phyloP scores from a whole-genome alignment of 225 moss, liverwort and hornwort genomes.

The Straminergon stramineum region DNA sequence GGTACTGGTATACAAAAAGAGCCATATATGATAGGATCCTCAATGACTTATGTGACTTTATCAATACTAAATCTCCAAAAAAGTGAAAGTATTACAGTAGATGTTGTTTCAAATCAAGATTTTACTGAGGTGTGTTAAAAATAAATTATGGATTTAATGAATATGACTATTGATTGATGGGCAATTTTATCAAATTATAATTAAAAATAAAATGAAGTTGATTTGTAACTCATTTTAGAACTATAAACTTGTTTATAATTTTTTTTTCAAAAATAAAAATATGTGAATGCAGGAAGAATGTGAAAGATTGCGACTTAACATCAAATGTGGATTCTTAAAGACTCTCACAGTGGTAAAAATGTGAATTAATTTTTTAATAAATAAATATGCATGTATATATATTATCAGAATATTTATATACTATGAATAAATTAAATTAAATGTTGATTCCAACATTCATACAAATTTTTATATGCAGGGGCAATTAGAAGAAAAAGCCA shows the following conservation, averaged over 20 bases:
- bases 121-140: slow-evolving; percentile 44
- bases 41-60: slow-evolving; percentile 57
- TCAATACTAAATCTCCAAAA: slow-evolving; percentile 79
- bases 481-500: slow-evolving; percentile 80
- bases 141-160: neutral
- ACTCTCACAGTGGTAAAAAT: slow-evolving; percentile 59
- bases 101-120: slow-evolving; percentile 94
- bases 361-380: neutral
- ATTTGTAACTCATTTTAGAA: neutral
- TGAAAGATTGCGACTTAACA: slow-evolving; percentile 68
- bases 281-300: slow-evolving; percentile 72
- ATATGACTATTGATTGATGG: neutral
- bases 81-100: slow-evolving; percentile 74
- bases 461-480: slow-evolving; percentile 19
- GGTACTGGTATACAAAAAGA: slow-evolving; percentile 68
- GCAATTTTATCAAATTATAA: no score
- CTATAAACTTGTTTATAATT: neutral
- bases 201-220: no score
- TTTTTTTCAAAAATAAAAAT: neutral
- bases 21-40: slow-evolving; percentile 56
- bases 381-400: rapidly evolving
- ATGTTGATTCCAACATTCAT: neutral
- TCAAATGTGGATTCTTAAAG: slow-evolving; percentile 80
- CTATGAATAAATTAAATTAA: neutral
- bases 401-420: no score